Conservation (phyloP, 169 alveolate species). For the Blepharisma undulans region DNA sequence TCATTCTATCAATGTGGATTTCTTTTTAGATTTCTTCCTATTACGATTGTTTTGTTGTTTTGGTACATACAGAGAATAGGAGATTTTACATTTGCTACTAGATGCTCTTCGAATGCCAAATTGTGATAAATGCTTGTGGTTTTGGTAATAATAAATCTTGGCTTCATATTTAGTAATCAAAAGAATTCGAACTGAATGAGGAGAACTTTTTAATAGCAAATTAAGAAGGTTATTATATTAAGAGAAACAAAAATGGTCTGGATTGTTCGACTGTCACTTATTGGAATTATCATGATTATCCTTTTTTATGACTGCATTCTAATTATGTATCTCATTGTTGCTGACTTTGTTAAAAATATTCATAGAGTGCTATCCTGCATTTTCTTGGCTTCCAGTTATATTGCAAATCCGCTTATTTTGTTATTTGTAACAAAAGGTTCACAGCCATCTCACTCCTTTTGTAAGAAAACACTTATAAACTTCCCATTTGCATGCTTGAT, state of each 20-base stretch:
- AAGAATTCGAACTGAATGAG: neutral
- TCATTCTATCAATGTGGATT: slow-evolving; percentile 85
- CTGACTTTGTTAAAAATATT: neutral
- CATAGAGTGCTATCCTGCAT: neutral
- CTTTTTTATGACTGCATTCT: neutral
- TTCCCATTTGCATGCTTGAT: neutral
- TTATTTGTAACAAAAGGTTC: neutral
- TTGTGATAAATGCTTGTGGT: neutral
- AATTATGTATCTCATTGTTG: neutral
- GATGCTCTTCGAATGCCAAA: slow-evolving; percentile 21
- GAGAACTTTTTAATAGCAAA: neutral
- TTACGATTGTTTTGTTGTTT: slow-evolving; percentile 89
- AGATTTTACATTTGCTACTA: neutral
- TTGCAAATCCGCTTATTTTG: neutral
- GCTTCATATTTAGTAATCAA: neutral
- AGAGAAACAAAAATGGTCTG: neutral
- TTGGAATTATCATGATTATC: neutral
- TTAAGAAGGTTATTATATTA: neutral
- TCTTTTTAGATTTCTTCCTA: slow-evolving; percentile 94
- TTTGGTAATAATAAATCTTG: neutral
- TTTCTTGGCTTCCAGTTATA: neutral
- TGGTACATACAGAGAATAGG: slow-evolving; percentile 92
- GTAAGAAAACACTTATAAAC: neutral
- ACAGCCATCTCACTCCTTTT: neutral
- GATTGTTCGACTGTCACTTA: neutral